Percentiles rank a stretch among this genome's conserved stretches.
Evolutionary conservation across 257 asterid genomes (phyloP).

Genomic region (Echites panduratus): DNA sequence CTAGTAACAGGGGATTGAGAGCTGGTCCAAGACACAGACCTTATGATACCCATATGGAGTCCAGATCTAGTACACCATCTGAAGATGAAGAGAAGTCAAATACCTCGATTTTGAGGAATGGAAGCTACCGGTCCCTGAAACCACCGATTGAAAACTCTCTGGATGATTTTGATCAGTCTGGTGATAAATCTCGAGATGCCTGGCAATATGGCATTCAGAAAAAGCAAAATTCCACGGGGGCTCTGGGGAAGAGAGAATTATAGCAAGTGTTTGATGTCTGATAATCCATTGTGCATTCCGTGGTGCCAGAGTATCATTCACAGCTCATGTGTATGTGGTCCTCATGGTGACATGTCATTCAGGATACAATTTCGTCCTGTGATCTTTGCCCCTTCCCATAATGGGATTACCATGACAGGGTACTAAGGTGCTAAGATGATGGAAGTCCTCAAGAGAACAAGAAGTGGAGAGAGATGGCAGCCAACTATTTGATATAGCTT

Average conservation of each 20-base stretch:
- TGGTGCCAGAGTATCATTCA: conserved; percentile 4
- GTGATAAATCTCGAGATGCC: conserved; percentile 64
- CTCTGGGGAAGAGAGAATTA: conserved; percentile 48
- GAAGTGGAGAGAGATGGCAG: neutral
- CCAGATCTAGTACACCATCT: conserved; percentile 90
- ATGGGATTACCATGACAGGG: neutral
- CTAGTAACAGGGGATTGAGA: conserved; percentile 59
- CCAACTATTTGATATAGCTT: neutral
- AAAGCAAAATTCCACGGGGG: conserved; percentile 43
- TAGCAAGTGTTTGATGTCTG: conserved; percentile 24
- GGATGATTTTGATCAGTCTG: conserved; percentile 61
- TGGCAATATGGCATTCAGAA: conserved; percentile 59
- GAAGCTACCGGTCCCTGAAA: conserved; percentile 53
- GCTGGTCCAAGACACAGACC: conserved; percentile 67
- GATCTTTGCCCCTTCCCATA: neutral
- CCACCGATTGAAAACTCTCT: conserved; percentile 47
- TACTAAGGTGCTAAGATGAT: neutral
- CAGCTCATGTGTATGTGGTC: neutral
- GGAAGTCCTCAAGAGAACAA: neutral
- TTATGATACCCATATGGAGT: conserved; percentile 63
- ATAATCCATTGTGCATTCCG: conserved; percentile 11
- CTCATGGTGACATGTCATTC: neutral
- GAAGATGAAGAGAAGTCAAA: conserved; percentile 87
- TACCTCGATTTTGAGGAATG: conserved; percentile 46
- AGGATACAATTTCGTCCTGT: neutral